Percentiles rank a stretch among this genome's conserved stretches.
phyloP scores from a whole-genome alignment of 1,284 basidiomycete species.

The Puccinia triticina region DNA sequence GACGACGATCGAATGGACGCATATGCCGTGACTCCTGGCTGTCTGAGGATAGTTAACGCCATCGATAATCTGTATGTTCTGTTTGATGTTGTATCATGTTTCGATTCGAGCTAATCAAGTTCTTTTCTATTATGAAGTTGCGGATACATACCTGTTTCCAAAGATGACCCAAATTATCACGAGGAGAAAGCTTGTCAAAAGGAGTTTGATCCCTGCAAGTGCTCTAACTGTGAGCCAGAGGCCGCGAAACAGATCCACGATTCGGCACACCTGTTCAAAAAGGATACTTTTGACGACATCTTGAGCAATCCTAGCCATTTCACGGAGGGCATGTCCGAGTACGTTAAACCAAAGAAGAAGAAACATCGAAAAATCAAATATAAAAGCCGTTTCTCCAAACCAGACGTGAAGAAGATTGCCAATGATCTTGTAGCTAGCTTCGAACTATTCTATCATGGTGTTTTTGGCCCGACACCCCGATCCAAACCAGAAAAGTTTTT shows the following conservation, averaged over 20 bases:
- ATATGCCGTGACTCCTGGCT: too few relatives aligned
- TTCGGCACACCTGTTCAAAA: neutral
- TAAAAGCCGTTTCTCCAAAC: neutral
- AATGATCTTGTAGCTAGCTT: neutral
- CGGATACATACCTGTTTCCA: conserved; percentile 31
- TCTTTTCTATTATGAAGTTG: neutral
- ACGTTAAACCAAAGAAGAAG: neutral
- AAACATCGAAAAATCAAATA: neutral
- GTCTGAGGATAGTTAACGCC: neutral
- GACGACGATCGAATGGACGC: conserved; percentile 22
- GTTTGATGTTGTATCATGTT: neutral
- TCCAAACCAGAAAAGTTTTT: neutral
- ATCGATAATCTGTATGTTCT: neutral
- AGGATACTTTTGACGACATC: neutral
- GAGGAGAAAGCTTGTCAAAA: neutral
- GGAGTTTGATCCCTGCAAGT: neutral
- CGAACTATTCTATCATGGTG: neutral
- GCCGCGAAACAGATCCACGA: neutral
- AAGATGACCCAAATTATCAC: conserved; percentile 2
- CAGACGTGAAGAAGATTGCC: neutral
- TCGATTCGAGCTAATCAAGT: neutral
- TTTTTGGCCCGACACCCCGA: neutral
- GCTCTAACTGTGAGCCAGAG: too few relatives aligned
- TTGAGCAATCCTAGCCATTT: neutral
- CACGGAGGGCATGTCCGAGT: neutral